phyloP scores from a whole-genome alignment of 140 eudicot genomes.

The Ambrosia hybrid region DNA sequence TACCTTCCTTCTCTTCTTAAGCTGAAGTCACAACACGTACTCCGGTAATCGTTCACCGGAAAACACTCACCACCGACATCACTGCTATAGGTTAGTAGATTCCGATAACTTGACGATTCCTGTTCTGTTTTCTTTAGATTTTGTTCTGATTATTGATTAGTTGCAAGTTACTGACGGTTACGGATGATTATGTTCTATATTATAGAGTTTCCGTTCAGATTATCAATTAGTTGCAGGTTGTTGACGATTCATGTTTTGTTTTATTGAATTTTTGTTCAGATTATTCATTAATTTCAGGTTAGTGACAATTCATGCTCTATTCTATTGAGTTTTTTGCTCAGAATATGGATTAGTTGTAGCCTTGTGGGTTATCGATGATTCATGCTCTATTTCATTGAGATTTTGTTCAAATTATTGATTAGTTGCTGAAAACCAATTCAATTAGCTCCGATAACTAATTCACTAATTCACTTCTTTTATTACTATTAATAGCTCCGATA shows the following conservation, averaged over 20 bases:
- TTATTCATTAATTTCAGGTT: too few relatives aligned
- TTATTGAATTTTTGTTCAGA: too few relatives aligned
- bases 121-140: background rate
- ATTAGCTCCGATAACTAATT: too few relatives aligned
- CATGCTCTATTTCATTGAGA: background rate
- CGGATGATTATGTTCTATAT: too few relatives aligned
- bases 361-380: background rate
- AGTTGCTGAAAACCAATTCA: too few relatives aligned
- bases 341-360: background rate
- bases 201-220: background rate
- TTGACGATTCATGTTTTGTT: too few relatives aligned
- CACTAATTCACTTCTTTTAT: too few relatives aligned
- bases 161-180: too few relatives aligned
- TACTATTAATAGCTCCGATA: too few relatives aligned
- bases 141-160: background rate
- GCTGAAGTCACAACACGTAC: slow-evolving; percentile 15
- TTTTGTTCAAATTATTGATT: background rate
- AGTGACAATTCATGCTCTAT: background rate
- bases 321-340: background rate
- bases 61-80: slow-evolving; percentile 15
- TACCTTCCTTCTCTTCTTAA: slow-evolving; percentile 28
- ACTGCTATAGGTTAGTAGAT: background rate
- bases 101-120: background rate
- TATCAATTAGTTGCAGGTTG: too few relatives aligned
- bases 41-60: slow-evolving; percentile 27